Evolutionary conservation across 306 rosid species (phyloP), one percentile per base, ranked within the genome.

Genomic region (Trifolium fragiferum): DNA sequence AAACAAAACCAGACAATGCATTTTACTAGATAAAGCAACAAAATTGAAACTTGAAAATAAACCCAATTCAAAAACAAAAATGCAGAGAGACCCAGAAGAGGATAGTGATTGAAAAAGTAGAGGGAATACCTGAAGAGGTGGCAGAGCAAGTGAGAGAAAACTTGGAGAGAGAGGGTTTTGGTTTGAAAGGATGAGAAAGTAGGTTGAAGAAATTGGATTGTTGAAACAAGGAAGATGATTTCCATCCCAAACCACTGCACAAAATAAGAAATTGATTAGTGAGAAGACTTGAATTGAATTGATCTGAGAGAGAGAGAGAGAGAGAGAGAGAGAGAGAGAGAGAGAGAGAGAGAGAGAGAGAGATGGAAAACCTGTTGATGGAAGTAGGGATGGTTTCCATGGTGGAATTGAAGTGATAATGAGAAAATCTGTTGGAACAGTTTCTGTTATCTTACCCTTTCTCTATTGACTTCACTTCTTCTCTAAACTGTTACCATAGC

Each of bases 281-380:
- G 25, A 79, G 27, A 33, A 72, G 3, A n/a, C 5, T 51, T 25
- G 10, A 82, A 15, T 61, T 19, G 14, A 84, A 74, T 55, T 58
- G 14, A 70, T 14, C 3, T 57, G 16, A 8, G 55, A 23, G n/a
- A 7, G 41, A 47, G 19, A n/a, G 5, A 58, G 35, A 54, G 2
- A 44, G 16, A 55, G 40, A 53, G 58, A 74, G 41, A 54, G 43
- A 74, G 8, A 54, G 72, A 73, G 9, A 1, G 37, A 33, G n/a
- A n/a, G n/a, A n/a, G n/a, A n/a, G n/a, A n/a, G n/a, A n/a, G n/a
- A n/a, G n/a, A n/a, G n/a, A n/a, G n/a, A n/a, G n/a, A n/a, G n/a
- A n/a, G n/a, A n/a, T n/a, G n/a, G n/a, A n/a, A n/a, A n/a, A 78
- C 96, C 86, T 86, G 87, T 86, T 78, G 27, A 93, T 71, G 77